Evolutionary conservation across 2,329 filamentous ascomycete species (phyloP), one percentile per base, ranked within the genome.

Genomic region (Chrysoporthe austroafricana): DNA sequence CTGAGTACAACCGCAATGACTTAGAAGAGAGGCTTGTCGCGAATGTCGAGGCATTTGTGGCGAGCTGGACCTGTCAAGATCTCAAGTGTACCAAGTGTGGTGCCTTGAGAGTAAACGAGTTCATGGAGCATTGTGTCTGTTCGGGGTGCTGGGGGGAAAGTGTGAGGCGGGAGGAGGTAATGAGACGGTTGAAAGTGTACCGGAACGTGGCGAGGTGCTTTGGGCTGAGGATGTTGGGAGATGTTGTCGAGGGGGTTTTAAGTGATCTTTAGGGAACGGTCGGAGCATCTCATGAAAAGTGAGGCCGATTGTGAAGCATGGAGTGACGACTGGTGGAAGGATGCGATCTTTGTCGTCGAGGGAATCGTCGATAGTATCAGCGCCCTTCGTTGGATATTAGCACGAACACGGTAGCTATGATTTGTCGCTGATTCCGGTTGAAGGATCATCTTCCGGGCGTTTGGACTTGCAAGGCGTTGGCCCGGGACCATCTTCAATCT

Each of bases 111-210:
- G 85, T 92, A 52, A 98, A 97, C 77, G 95, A 97, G 75, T 96
- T 98, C 74, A 94, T 96, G 89, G 95, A 97, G 78, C 94, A 98
- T 79, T 99, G 96, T 79, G 91, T 90, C 13, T 99, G 96, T 82
- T 93, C 92, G 70, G 96, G 96, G 3, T 86, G 87, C 68, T 99
- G 96, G 96, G 85, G 84, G 21, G 88, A 88, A 71, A 92, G 89
- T 26, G 84, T 94, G 69, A 86, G 90, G 72, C 84, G 85, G 71
- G 87, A 85, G 42, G 91, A 91, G 39, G 81, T 95, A 36, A 79
- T 86, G 74, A 87, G 83, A 76, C 86, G 82, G 76, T 73, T 98
- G 74, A 84, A 78, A 54, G 91, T 97, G 4, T 90, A 93, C 79
- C 84, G 83, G 72, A 89, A 86, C 64, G 94, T 97, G 61, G 92